Base-by-base conservation (phyloP, 768 basidiomycete genomes). In the Tephrocybe rancida region DNA sequence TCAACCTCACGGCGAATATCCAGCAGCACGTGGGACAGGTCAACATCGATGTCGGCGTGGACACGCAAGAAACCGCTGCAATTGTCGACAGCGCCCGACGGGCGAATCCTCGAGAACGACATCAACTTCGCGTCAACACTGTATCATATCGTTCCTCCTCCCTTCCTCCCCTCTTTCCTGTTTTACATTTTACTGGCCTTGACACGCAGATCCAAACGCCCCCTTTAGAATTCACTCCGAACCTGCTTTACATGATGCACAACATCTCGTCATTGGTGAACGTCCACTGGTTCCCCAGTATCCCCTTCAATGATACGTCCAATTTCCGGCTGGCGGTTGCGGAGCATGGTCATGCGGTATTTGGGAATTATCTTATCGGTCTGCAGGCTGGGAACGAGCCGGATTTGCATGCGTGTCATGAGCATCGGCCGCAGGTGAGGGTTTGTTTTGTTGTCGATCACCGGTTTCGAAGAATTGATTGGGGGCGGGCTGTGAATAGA, bases 1-100 rank as follows among this genome's bases (percentile, higher is more conserved):
- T 92, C n/a, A 92, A 93, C 64, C 74, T 92, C 26, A 82, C 93
- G 76, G 76, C 82, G 4, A 87, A 88, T 56, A 72, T 94, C 18
- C 75, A 74, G 44, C 74, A 81, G 59, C 78, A 90, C 24, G 80
- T 81, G 3, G 89, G 89, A 2, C 62, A 68, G 1, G 82, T 90
- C 6, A 69, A 78, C 11, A 68, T 92, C n/a, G 82, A 90, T 47
- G 74, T 92, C 1, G 90, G 91, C 21, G 90, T 90, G 42, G 92
- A 92, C 67, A 85, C 87, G 0, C 91, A 92, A 64, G 91, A 94
- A 50, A 79, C 73, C 2, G 86, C 84, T 9, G 63, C 69, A 3
- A 65, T 83, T 54, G 83, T 83, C 8, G 70, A 72, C 42, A 74
- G 70, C 30, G 8, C 65, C 78, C 0, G 75, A 82, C 48, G 75